A percentile compares a stretch with the other conserved stretches of the same genome.
Evolutionary conservation across 1,139 yeast genomes (phyloP).

Genomic region (Candida neerlandica): DNA sequence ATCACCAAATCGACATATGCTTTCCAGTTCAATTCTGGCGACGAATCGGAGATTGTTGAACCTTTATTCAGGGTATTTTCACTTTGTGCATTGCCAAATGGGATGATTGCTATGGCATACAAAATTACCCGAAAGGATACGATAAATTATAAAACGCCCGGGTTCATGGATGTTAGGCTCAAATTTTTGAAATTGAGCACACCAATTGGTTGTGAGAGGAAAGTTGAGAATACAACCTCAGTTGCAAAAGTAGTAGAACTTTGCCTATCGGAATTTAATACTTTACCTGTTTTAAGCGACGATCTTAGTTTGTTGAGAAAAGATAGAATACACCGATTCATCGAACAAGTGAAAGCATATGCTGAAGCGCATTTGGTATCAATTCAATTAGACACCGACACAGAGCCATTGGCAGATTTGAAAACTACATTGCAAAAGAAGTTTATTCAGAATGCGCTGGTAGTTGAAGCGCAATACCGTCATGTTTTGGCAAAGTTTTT

Average conservation of each 20-base stretch:
- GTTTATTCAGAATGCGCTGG: constrained; percentile 24
- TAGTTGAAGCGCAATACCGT: constrained; percentile 29
- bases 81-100: constrained; percentile 22
- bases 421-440: constrained; percentile 18
- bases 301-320: constrained; percentile 16
- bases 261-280: constrained; percentile 18
- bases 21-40: constrained; percentile 31
- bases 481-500: constrained; percentile 29
- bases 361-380: constrained; percentile 18
- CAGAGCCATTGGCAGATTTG: constrained; percentile 4
- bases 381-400: constrained; percentile 8
- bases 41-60: constrained; percentile 21
- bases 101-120: constrained; percentile 28
- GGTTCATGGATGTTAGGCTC: constrained; percentile 28
- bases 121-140: constrained; percentile 33
- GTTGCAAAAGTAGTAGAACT: constrained; percentile 14
- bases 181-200: constrained; percentile 21
- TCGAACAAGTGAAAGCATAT: constrained; percentile 23
- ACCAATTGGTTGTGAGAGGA: constrained; percentile 6
- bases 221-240: constrained; percentile 11
- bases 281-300: constrained; percentile 25
- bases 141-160: constrained; percentile 32
- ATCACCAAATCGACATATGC: constrained; percentile 25
- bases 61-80: constrained; percentile 34
- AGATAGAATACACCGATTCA: constrained; percentile 21